A percentile compares a stretch with the other conserved stretches of the same genome.
Evolutionary conservation across 148 eudicot genomes (phyloP).

Genomic region (Spergularia marina): DNA sequence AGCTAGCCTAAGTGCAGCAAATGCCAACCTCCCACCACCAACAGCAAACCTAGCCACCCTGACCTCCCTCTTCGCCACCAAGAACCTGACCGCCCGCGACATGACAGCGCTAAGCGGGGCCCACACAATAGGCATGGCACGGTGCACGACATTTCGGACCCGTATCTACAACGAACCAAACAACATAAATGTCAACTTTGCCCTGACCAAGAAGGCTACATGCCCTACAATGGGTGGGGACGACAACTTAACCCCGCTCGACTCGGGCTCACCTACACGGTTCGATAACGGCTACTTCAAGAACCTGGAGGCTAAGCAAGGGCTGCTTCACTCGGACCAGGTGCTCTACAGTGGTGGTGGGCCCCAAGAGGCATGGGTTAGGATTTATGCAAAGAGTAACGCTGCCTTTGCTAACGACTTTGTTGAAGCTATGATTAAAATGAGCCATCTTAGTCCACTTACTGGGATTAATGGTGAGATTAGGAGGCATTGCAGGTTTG

Average conservation of each 20-base stretch:
- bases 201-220: slow-evolving; percentile 15
- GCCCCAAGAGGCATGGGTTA: slow-evolving; percentile 36
- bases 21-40: slow-evolving; percentile 45
- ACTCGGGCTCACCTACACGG: slow-evolving; percentile 26
- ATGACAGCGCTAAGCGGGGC: slow-evolving; percentile 53
- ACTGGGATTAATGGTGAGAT: slow-evolving; percentile 50
- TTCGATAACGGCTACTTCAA: slow-evolving; percentile 43
- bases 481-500: slow-evolving; percentile 46
- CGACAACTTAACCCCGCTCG: slow-evolving; percentile 41
- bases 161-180: slow-evolving; percentile 43
- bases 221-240: slow-evolving; percentile 43
- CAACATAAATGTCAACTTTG: slow-evolving; percentile 32
- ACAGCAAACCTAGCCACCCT: slow-evolving; percentile 34
- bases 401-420: slow-evolving; percentile 39
- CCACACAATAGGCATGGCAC: slow-evolving; percentile 54
- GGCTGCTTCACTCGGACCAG: slow-evolving; percentile 58
- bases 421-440: slow-evolving; percentile 39
- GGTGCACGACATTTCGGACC: slow-evolving; percentile 35
- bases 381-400: slow-evolving; percentile 30
- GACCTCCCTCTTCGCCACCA: slow-evolving; percentile 33
- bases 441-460: slow-evolving; percentile 49
- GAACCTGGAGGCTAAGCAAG: slow-evolving; percentile 35
- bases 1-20: slow-evolving; percentile 39
- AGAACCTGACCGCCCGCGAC: slow-evolving; percentile 38
- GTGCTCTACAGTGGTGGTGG: slow-evolving; percentile 44